Conservation (phyloP, 2,329 filamentous ascomycete genomes). For the Diaporthe australafricana region DNA sequence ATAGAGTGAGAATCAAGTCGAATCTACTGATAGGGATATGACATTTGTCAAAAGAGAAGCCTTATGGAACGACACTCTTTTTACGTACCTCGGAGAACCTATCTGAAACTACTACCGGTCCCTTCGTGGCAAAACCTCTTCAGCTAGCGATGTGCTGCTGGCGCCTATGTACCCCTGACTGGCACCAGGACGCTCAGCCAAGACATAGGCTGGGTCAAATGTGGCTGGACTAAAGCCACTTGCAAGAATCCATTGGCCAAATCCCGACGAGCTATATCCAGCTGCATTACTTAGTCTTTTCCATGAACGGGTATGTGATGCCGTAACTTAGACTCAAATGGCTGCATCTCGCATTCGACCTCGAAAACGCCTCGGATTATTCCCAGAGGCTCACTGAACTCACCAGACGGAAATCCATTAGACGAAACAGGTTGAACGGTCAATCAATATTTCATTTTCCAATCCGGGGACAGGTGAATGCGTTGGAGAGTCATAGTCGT, state of each 20-base stretch:
- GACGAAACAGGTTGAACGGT: neutral
- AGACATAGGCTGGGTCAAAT: neutral
- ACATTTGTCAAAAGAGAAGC: accelerated
- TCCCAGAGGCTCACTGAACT: neutral
- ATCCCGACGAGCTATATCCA: neutral
- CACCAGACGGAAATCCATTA: neutral
- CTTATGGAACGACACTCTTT: too few relatives aligned
- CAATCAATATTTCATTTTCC: neutral
- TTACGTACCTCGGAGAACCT: too few relatives aligned
- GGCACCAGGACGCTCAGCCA: neutral
- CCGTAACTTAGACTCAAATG: neutral
- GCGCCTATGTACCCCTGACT: neutral
- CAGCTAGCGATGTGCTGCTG: neutral
- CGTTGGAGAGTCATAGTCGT: too few relatives aligned
- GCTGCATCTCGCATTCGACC: neutral
- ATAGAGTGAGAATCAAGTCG: neutral
- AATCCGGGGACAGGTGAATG: too few relatives aligned
- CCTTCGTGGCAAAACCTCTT: too few relatives aligned
- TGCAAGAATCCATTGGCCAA: too few relatives aligned
- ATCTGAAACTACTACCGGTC: too few relatives aligned
- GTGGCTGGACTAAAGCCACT: neutral
- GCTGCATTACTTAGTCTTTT: neutral
- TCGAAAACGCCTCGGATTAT: neutral
- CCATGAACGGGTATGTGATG: neutral
- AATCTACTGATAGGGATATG: neutral